Base-by-base conservation (phyloP, 306 rosid genomes). In the Vigna trinervia region DNA sequence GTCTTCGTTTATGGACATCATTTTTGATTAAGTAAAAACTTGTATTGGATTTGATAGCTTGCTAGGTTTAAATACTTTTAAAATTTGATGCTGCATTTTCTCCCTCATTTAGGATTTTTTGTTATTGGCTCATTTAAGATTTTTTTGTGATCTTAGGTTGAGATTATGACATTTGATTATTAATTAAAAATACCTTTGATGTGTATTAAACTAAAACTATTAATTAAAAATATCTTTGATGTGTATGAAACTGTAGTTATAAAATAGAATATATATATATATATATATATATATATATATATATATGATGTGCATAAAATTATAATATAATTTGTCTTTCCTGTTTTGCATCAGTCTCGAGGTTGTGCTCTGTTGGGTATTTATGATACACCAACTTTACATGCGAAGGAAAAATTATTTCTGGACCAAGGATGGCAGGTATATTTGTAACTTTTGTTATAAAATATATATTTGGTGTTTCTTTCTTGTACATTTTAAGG, bases 341-440 rank as follows among this genome's bases (percentile, higher is more conserved):
- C 39, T 73, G 19, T 77, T 43, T 53, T 52, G 36, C 34, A 15
- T 77, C 88, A 92, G 97, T 88, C 91, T 83, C 91, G 97, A 72
- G 95, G 97, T 59, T 92, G 97, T 82, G 88, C 86, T 19, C 91
- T 92, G 28, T 64, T 92, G 80, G 89, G 91, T 58, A 85, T 92
- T 78, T 30, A 90, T 81, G 97, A 87, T 64, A 90, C 97, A 61
- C 97, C 95, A 12, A 90, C 91, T 65, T 83, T 92, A 73, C 81
- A 39, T 8, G 96, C 92, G 45, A 94, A 94, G 89, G 94, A 94
- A 76, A 83, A 85, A 15, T 88, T 89, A 79, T 94, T 94, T 88
- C 86, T 94, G 78, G 92, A 89, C 69, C 93, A 86, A 65, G 96
- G 96, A 81, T 91, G 98, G 98, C 89, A 92, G 98, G 97, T 94